phyloP scores from a whole-genome alignment of 1,139 yeast genomes.

The Candida tropicalis region DNA sequence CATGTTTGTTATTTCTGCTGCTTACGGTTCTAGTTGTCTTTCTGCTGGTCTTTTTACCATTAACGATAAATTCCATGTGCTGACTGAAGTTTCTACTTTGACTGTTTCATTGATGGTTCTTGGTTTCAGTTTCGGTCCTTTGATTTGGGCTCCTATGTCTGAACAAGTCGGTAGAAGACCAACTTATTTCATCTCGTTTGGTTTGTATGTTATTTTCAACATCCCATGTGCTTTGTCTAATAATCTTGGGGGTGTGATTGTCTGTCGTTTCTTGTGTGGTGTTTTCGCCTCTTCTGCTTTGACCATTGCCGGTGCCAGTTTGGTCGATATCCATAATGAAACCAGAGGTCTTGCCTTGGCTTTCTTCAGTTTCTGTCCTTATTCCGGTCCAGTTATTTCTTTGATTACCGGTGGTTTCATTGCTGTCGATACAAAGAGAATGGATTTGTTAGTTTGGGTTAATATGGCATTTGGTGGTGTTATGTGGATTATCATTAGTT shows the following conservation, averaged over 20 bases:
- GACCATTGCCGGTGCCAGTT: constrained; percentile 86
- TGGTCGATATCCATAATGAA: constrained; percentile 81
- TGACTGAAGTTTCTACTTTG: constrained; percentile 75
- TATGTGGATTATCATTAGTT: constrained; percentile 65
- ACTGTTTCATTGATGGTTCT: constrained; percentile 85
- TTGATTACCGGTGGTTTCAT: constrained; percentile 91
- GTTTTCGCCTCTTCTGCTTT: constrained; percentile 84
- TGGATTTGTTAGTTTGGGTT: constrained; percentile 81
- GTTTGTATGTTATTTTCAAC: constrained; percentile 75
- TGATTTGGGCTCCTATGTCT: constrained; percentile 87
- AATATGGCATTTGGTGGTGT: constrained; percentile 90
- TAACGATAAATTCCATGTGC: constrained; percentile 63
- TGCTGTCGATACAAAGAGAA: constrained; percentile 64
- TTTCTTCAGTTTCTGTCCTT: constrained; percentile 88
- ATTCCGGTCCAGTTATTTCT: constrained; percentile 89
- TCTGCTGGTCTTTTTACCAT: constrained; percentile 81
- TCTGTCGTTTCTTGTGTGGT: constrained; percentile 84
- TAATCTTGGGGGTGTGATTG: constrained; percentile 78
- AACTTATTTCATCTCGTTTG: constrained; percentile 76
- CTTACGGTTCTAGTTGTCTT: constrained; percentile 87
- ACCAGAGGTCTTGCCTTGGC: constrained; percentile 91
- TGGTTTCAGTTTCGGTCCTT: constrained; percentile 87
- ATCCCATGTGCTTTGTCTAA: constrained; percentile 89
- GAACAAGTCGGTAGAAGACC: constrained; percentile 87
- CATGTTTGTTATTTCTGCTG: constrained; percentile 76